Conservation (phyloP, 2,329 filamentous ascomycete genomes). For the Emmonsiellopsis sp. region DNA sequence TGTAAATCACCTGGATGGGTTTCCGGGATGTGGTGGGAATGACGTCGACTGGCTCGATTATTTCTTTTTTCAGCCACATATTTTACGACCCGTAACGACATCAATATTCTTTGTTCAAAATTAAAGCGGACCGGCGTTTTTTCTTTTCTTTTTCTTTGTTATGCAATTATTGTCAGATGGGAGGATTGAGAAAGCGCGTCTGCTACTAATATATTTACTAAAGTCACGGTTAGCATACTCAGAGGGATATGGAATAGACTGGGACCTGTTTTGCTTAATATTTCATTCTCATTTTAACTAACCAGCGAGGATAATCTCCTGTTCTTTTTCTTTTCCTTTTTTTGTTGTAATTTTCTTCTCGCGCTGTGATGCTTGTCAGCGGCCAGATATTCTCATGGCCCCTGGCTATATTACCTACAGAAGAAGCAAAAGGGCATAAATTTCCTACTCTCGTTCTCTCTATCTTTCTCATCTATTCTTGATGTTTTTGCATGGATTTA, state of each 20-base stretch:
- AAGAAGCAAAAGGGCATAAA: too few species aligned
- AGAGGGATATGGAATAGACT: slow-evolving; percentile 3
- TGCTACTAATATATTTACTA: slow-evolving; percentile 1
- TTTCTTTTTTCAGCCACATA: slow-evolving; percentile 4
- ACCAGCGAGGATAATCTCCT: neutral
- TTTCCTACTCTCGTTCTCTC: too few species aligned
- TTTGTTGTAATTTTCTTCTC: neutral
- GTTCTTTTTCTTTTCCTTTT: neutral
- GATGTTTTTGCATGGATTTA: too few species aligned
- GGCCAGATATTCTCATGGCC: too few species aligned
- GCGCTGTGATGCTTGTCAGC: too few species aligned
- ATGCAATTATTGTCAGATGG: neutral
- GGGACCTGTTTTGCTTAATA: neutral
- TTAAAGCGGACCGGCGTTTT: slow-evolving; percentile 9
- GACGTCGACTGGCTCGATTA: slow-evolving; percentile 6
- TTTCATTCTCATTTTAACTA: slow-evolving; percentile 1
- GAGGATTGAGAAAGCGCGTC: neutral
- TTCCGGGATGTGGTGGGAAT: neutral
- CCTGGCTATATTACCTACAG: too few species aligned
- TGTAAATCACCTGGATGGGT: neutral
- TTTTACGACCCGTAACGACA: slow-evolving; percentile 11
- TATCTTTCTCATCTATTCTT: too few species aligned
- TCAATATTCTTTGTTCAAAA: slow-evolving; percentile 3
- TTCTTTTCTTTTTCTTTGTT: slow-evolving; percentile 1
- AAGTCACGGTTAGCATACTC: slow-evolving; percentile 1